Conservation (phyloP, 2,329 filamentous ascomycete species). For the Sclerotinia subarctica region DNA sequence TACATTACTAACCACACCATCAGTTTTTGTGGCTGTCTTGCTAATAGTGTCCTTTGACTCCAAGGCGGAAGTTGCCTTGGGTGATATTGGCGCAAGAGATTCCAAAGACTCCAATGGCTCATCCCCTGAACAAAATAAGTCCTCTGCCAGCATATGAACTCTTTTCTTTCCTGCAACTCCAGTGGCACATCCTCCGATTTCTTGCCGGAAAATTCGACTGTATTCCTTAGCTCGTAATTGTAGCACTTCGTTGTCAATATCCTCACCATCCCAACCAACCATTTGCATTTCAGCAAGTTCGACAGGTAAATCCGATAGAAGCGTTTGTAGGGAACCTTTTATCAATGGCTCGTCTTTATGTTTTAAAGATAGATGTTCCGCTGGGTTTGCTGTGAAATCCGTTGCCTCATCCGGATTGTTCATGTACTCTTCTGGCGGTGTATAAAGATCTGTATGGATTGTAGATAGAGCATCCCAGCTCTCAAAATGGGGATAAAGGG, state of each 20-base stretch:
- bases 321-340: constrained; percentile 49
- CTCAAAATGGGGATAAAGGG: constrained; percentile 69
- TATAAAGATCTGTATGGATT: constrained; percentile 72
- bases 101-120: constrained; percentile 15
- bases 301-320: constrained; percentile 45
- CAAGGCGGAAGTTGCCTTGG: neutral
- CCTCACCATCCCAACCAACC: constrained; percentile 61
- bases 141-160: constrained; percentile 23
- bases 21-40: neutral
- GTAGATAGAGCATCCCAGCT: constrained; percentile 55
- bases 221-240: constrained; percentile 50
- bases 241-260: constrained; percentile 43
- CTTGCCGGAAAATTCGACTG: constrained; percentile 54
- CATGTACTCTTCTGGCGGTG: constrained; percentile 66
- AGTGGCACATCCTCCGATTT: constrained; percentile 62
- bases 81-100: neutral
- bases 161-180: constrained; percentile 24
- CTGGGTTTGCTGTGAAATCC: constrained; percentile 35
- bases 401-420: constrained; percentile 17
- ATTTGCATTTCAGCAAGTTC: constrained; percentile 52
- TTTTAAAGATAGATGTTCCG: constrained; percentile 31
- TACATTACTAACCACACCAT: neutral
- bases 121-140: constrained; percentile 37
- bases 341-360: constrained; percentile 42
- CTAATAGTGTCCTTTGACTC: neutral